Evolutionary conservation across 2,329 filamentous ascomycete species (phyloP).

Genomic region (Colletotrichum trifolii): DNA sequence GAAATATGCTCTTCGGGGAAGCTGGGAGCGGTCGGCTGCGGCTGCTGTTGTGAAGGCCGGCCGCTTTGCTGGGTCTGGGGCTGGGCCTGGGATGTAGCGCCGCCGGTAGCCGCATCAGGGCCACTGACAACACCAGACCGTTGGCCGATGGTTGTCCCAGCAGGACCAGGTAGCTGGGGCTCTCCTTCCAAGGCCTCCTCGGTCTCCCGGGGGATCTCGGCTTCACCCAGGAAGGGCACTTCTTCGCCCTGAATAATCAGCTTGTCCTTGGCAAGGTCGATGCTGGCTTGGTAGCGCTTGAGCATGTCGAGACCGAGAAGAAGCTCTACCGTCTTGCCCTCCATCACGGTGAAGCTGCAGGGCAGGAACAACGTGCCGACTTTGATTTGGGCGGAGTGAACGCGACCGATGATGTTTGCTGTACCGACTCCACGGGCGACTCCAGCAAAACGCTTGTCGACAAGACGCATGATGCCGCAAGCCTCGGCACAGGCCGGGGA

Average conservation of each 20-base stretch:
- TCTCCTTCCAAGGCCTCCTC: conserved; percentile 81
- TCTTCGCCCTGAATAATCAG: conserved; percentile 90
- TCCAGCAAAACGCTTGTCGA: conserved; percentile 91
- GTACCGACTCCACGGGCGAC: conserved; percentile 95
- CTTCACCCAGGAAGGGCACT: conserved; percentile 90
- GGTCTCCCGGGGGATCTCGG: conserved; percentile 88
- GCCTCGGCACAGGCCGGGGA: conserved; percentile 90
- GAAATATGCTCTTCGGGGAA: conserved; percentile 76
- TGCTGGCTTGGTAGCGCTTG: conserved; percentile 91
- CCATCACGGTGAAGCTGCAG: conserved; percentile 99
- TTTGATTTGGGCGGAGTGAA: conserved; percentile 94
- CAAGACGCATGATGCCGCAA: conserved; percentile 95
- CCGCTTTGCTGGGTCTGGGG: conserved; percentile 34
- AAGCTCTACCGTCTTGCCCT: conserved; percentile 95
- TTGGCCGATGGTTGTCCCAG: conserved; percentile 88
- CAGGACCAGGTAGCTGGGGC: conserved; percentile 85
- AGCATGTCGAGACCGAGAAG: conserved; percentile 96
- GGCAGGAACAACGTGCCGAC: conserved; percentile 89
- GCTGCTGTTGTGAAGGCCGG: conserved; percentile 41
- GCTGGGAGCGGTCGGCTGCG: conserved; percentile 43
- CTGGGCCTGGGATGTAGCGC: conserved; percentile 39
- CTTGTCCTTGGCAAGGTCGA: conserved; percentile 86
- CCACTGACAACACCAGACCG: conserved; percentile 80
- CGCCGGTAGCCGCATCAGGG: conserved; percentile 49
- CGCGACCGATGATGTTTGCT: conserved; percentile 91